phyloP scores from a whole-genome alignment of 1,284 basidiomycete genomes.

The Cryptococcus wingfieldii region DNA sequence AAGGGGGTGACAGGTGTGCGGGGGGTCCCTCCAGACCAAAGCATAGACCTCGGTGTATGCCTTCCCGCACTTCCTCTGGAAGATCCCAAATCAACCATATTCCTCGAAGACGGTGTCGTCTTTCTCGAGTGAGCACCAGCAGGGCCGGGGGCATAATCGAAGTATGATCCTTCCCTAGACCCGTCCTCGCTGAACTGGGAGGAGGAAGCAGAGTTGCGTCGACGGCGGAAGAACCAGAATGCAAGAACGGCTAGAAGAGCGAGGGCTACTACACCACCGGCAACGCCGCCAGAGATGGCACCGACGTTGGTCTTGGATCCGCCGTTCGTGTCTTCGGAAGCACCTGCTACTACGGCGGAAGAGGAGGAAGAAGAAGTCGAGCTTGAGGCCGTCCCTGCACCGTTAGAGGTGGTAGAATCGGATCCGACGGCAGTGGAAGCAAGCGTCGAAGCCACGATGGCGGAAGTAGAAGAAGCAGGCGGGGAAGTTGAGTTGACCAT shows the following conservation, averaged over 20 bases:
- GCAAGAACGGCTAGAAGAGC: constrained; percentile 9
- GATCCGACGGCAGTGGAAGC: too few species aligned
- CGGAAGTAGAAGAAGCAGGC: not conserved
- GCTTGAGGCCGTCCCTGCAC: too few species aligned
- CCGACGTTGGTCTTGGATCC: not conserved
- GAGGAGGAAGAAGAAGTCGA: constrained; percentile 5
- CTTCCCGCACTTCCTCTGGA: too few species aligned
- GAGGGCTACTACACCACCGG: constrained; percentile 9
- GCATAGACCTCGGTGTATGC: too few species aligned
- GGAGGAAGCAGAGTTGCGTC: not conserved
- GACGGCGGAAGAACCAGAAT: constrained; percentile 8
- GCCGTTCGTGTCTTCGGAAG: not conserved
- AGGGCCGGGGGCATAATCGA: too few species aligned
- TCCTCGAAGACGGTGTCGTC: too few species aligned
- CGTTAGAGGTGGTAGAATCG: too few species aligned
- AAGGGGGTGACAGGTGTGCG: too few species aligned
- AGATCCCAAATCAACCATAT: too few species aligned
- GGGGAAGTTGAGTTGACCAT: constrained; percentile 16
- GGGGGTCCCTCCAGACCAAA: too few species aligned
- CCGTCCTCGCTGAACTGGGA: not conserved
- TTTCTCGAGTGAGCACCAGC: too few species aligned
- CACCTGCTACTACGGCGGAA: not conserved
- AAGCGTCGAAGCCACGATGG: too few species aligned
- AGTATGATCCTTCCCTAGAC: not conserved
- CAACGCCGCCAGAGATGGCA: constrained; percentile 17